Base-by-base conservation (phyloP, 768 basidiomycete species). In the Suillus cothurnatus region DNA sequence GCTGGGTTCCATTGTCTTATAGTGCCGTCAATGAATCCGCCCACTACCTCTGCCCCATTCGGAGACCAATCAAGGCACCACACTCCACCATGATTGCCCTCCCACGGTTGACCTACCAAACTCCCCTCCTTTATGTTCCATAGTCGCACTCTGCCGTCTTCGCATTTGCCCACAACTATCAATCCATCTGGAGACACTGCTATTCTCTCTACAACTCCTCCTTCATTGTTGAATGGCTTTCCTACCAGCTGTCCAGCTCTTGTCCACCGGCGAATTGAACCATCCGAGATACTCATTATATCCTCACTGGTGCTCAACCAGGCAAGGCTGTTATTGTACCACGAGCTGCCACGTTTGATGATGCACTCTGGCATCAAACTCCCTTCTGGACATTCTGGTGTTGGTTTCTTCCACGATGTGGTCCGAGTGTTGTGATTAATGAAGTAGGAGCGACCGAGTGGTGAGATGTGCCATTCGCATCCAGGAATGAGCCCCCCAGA, bases 41-140 rank as follows among this genome's bases (percentile, higher is more conserved):
- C 61, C 67, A 15, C 62, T 65, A n/a, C n/a, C n/a, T n/a, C n/a
- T 11, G 63, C 71, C 0, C 64, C 61, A 50, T 68, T 62, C 2
- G 43, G 60, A n/a, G 71, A 70, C 34, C 70, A 67, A 28, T 58
- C 67, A 9, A 69, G 39, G 21, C 58, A 34, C 6, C 11, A n/a
- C 8, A 66, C 57, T 1, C 50, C n/a, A 4, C 32, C 0, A 0
- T 12, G 11, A n/a, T 47, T 9, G n/a, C 45, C n/a, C 45, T 47
- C 45, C 21, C 21, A 47, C 3, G 52, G 8, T 8, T 53, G 9
- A 4, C 52, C 52, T 17, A 53, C 4, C 19, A 53, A 0, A 9
- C 52, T 53, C 8, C 28, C 28, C 15, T 53, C 9, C 17, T 8
- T 53, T 4, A 53, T 53, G 9, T 53, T 31, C 52, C 52, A 53